Conservation (phyloP, 2,329 filamentous ascomycete genomes). For the Setomelanomma holmii region DNA sequence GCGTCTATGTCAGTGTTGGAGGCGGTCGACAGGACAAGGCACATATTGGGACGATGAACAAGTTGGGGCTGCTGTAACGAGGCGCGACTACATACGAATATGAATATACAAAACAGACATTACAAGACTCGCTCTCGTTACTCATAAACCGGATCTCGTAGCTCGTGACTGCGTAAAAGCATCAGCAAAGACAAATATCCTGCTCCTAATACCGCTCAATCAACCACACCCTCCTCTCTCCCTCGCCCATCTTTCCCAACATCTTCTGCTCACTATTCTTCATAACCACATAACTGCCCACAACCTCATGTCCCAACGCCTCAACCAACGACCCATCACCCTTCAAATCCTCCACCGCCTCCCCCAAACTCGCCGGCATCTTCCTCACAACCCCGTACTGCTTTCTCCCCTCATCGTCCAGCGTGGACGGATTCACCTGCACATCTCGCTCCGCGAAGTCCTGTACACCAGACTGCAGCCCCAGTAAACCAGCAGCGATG, state of each 20-base stretch:
- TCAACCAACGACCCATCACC: slow-evolving; percentile 56
- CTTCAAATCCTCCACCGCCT: slow-evolving; percentile 62
- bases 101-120: background rate
- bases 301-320: slow-evolving; percentile 58
- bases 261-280: slow-evolving; percentile 66
- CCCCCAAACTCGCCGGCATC: slow-evolving; percentile 62
- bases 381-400: slow-evolving; percentile 61
- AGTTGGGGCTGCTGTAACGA: slow-evolving; percentile 27
- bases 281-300: slow-evolving; percentile 64
- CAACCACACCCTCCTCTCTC: slow-evolving; percentile 64
- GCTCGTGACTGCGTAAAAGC: background rate
- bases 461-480: slow-evolving; percentile 54
- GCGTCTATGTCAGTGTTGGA: slow-evolving; percentile 19
- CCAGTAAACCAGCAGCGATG: slow-evolving; percentile 65
- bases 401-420: slow-evolving; percentile 51
- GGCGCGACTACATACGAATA: slow-evolving; percentile 7
- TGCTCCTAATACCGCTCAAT: slow-evolving; percentile 67
- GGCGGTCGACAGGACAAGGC: slow-evolving; percentile 27
- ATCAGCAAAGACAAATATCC: background rate
- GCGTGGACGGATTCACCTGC: slow-evolving; percentile 29
- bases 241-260: slow-evolving; percentile 57
- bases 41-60: slow-evolving; percentile 39
- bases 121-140: background rate
- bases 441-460: slow-evolving; percentile 66
- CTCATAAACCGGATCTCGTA: background rate